Base-by-base conservation (phyloP, 2,329 filamentous ascomycete genomes). In the Arthrobotrys megalospora region DNA sequence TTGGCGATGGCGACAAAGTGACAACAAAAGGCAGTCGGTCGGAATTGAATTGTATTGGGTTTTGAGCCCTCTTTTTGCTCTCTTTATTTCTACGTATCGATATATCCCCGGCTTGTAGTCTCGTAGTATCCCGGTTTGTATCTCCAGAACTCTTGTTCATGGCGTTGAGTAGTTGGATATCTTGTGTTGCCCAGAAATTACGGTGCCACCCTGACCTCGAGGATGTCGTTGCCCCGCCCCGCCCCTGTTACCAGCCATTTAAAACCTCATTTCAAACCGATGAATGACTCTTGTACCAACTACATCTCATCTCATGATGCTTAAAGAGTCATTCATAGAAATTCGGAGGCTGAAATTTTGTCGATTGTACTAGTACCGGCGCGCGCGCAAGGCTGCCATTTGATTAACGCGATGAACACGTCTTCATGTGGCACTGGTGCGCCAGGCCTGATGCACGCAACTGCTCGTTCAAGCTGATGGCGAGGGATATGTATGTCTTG, bases 211-310 rank as follows among this genome's bases (percentile, higher is more conserved):
- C 36, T 58, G 32, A 58, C 16, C 34, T 38, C 12, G n/a, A 38
- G 32, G 19, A 43, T 60, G 19, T 41, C 55, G 12, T 52, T 6
- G 1, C n/a, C n/a, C n/a, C 36, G 19, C 52, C 53, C 7, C 34
- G 8, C 36, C 53, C 55, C 55, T 28, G 34, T 24, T 10, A 60
- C 53, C 53, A 60, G 55, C 55, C 55, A 60, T 28, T 32, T 21
- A 16, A 19, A 41, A 41, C 43, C 24, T 10, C 34, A n/a, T 14
- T 60, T 60, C 19, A 28, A 43, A 12, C 10, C 21, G n/a, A n/a
- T 28, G 5, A 16, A 43, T 60, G 55, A 60, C 55, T 28, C 55
- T 43, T 60, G 55, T 60, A 60, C 28, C 19, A 19, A 0, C 55
- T 43, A 43, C 55, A 28, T 60, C 10, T 16, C 16, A 60, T 60